Evolutionary conservation across 2,329 filamentous ascomycete species (phyloP), one percentile per base, ranked within the genome.

Genomic region (Drechmeria coniospora): DNA sequence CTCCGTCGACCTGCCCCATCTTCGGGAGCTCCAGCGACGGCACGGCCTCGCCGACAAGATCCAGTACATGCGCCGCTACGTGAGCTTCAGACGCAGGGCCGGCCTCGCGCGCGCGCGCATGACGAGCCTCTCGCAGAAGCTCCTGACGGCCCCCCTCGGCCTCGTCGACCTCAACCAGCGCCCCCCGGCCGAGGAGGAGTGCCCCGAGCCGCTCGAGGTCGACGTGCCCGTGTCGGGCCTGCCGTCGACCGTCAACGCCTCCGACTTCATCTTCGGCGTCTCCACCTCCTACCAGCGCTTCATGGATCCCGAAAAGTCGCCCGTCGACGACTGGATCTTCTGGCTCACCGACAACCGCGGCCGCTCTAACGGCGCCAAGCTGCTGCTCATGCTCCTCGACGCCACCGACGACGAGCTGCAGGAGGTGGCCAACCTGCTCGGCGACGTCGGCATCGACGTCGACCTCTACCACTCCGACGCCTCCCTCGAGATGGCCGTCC

Each of bases 321-420:
- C 65, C 0, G 59, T 70, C 27, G 61, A 63, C 35, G 67, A 72
- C 42, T 72, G 68, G 68, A 57, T 62, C 5, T 69, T 64, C 45
- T 72, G 67, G 67, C 53, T 72, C 33, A 71, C 67, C 3, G 63
- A 72, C 40, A 59, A 63, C 32, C 56, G 57, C 26, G 65, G 66
- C 24, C 50, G 56, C 28, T 65, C 65, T 18, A 72, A 72, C 36
- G 67, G 67, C 12, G 67, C 58, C 24, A 68, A 69, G 43, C 50
- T 72, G 31, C 44, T 72, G 8, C 50, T 71, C 5, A 53, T 68
- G 40, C 56, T 72, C 2, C 43, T 70, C 10, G 64, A 67, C 35
- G 66, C 66, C 8, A 59, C 51, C 6, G 56, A 64, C 25, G 53
- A 59, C 17, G 55, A 71, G 43, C 56, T 71, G 6, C 48, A 59